Base-by-base conservation (phyloP, 2,329 filamentous ascomycete species). In the Penicillium occitanis region DNA sequence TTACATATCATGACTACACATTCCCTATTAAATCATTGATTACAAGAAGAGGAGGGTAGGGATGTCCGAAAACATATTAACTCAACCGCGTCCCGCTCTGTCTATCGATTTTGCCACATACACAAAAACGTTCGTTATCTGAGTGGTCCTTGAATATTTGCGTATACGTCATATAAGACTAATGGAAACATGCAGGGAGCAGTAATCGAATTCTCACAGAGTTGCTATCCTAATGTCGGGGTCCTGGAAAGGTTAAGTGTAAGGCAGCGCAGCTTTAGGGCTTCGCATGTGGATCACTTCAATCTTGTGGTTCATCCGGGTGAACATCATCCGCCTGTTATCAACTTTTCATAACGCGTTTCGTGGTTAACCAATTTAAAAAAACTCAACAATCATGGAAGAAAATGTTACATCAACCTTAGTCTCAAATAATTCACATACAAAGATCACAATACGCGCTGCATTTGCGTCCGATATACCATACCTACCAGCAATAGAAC, bases 401-500 rank as follows among this genome's bases (percentile, higher is more conserved):
- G 51, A 1, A 3, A 35, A 2, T 22, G 3, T 1, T n/a, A 19
- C 10, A 22, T 19, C 17, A 19, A 55, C 1, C 1, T 4, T 3
- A 0, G 8, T 8, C 28, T 33, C 28, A 5, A 19, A n/a, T 1
- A 33, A 11, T 6, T 3, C 3, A 4, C 3, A 19, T 13, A 28
- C 19, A n/a, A 14, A 46, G 0, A 60, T 66, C 13, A 33, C n/a
- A 37, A 60, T 66, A 13, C 65, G 65, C 22, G 28, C 8, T 3
- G 60, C 51, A 40, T 14, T 62, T 2, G 46, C 17, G 13, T 13
- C 42, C 5, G 65, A 66, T 13, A 51, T 66, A 14, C 53, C 42
- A 17, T 60, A 37, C n/a, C 22, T 66, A 35, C 65, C 65, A 14
- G 53, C 14, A 5, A 63, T 66, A 57, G 65, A 66, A 35, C 25